Percentiles rank a stretch among this genome's conserved stretches.
Evolutionary conservation across 257 asterid species (phyloP).

Genomic region (Salvia rosmarinus): DNA sequence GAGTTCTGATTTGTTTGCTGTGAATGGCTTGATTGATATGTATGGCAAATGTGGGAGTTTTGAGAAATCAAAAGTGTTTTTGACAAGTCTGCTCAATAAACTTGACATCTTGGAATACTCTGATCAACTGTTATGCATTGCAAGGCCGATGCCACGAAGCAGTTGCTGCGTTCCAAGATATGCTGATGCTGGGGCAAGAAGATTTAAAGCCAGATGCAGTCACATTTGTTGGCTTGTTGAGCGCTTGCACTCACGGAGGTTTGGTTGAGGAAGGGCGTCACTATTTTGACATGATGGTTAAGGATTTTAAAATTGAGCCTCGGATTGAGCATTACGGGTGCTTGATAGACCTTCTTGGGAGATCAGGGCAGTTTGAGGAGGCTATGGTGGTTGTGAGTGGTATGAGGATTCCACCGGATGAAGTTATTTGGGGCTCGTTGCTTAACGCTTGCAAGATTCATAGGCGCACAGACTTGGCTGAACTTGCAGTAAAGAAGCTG

Average conservation of each 20-base stretch:
- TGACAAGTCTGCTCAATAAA: conserved; percentile 40
- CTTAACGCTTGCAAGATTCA: conserved; percentile 79
- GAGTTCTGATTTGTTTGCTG: conserved; percentile 42
- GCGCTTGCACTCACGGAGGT: too few relatives aligned
- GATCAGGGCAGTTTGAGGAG: conserved; percentile 70
- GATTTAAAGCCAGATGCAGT: too few relatives aligned
- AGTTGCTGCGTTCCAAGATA: too few relatives aligned
- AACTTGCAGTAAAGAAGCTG: conserved; percentile 57
- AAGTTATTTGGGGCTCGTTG: conserved; percentile 79
- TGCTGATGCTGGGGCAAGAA: too few relatives aligned
- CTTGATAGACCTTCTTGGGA: conserved; percentile 69
- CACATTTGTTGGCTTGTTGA: too few relatives aligned
- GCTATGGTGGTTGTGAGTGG: conserved; percentile 63
- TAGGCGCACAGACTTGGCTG: conserved; percentile 62
- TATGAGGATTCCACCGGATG: conserved; percentile 72
- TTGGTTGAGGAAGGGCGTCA: too few relatives aligned
- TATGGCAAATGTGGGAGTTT: conserved; percentile 85
- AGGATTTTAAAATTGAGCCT: too few relatives aligned
- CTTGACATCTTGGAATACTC: conserved; percentile 70
- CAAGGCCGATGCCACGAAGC: conserved; percentile 49
- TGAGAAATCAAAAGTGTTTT: conserved; percentile 57
- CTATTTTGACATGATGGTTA: too few relatives aligned
- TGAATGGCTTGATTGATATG: conserved; percentile 76
- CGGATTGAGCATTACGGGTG: conserved; percentile 68
- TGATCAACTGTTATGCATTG: conserved; percentile 76